A percentile compares a stretch with the other conserved stretches of the same genome.
Conservation (phyloP, 805 yeast species). For the Nakazawaea peltata region DNA sequence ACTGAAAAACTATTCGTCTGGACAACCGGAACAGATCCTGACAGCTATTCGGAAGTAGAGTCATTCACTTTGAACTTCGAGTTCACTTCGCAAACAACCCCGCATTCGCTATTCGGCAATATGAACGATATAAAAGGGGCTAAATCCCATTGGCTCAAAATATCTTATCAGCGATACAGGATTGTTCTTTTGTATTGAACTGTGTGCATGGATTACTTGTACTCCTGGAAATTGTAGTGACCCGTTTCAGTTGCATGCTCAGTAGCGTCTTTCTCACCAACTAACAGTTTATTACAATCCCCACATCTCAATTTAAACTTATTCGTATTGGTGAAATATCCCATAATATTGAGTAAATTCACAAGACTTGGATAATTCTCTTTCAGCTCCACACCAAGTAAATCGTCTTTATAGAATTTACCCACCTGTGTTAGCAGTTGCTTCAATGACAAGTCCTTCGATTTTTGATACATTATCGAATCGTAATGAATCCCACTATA, state of each 20-base stretch:
- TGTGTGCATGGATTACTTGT: conserved; percentile 10
- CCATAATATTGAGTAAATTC: conserved; percentile 34
- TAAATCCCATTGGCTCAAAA: no score
- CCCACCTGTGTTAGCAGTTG: conserved; percentile 30
- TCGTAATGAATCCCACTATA: conserved; percentile 76
- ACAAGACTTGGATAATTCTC: conserved; percentile 33
- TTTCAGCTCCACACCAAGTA: conserved; percentile 25
- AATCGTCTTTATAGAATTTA: conserved; percentile 29
- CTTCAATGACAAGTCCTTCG: conserved; percentile 16
- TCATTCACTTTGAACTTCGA: no score
- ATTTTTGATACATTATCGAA: conserved; percentile 35
- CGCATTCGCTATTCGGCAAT: no score
- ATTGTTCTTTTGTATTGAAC: no score
- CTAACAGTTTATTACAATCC: conserved; percentile 39
- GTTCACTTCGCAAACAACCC: no score
- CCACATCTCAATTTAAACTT: conserved; percentile 51
- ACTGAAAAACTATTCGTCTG: no score
- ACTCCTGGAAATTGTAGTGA: conserved; percentile 58
- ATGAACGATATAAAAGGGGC: no score
- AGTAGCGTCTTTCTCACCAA: conserved; percentile 59
- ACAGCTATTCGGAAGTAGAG: no score
- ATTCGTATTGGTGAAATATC: conserved; percentile 60
- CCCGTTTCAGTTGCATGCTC: conserved; percentile 57
- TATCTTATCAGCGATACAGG: no score
- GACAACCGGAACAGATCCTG: no score